Conservation (phyloP, 2,329 filamentous ascomycete genomes). For the Shiraia bambusicola region DNA sequence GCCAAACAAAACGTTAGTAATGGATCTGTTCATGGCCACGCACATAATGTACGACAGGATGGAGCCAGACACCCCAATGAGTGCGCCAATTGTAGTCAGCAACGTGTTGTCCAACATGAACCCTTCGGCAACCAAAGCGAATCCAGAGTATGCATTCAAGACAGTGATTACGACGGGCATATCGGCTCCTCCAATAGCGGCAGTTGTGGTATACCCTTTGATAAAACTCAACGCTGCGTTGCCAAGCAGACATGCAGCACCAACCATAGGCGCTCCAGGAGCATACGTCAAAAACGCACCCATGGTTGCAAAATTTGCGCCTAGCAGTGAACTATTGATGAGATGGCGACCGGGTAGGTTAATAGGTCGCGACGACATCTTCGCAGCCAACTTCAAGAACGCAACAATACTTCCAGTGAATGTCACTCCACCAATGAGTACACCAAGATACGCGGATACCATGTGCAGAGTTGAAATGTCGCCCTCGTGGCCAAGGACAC, state of each 20-base stretch:
- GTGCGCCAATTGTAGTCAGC: constrained; percentile 78
- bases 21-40: constrained; percentile 85
- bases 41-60: constrained; percentile 72
- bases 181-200: constrained; percentile 88
- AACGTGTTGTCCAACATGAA: constrained; percentile 89
- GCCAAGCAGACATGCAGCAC: constrained; percentile 73
- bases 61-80: constrained; percentile 86
- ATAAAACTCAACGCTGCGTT: constrained; percentile 78
- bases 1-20: constrained; percentile 88
- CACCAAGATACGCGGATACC: constrained; percentile 82
- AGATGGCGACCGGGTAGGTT: constrained; percentile 72
- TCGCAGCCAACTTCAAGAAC: constrained; percentile 81
- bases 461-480: constrained; percentile 76
- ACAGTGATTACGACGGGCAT: constrained; percentile 93
- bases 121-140: constrained; percentile 85
- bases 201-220: constrained; percentile 84
- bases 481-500: constrained; percentile 75
- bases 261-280: constrained; percentile 75
- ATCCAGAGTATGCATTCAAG: constrained; percentile 86
- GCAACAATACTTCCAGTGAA: constrained; percentile 91
- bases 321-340: constrained; percentile 73
- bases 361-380: constrained; percentile 76
- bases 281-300: constrained; percentile 80
- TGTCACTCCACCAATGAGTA: constrained; percentile 81
- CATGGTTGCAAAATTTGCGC: constrained; percentile 79